Evolutionary conservation across 2,329 filamentous ascomycete species (phyloP).

Genomic region (Trichothecium sympodiale): DNA sequence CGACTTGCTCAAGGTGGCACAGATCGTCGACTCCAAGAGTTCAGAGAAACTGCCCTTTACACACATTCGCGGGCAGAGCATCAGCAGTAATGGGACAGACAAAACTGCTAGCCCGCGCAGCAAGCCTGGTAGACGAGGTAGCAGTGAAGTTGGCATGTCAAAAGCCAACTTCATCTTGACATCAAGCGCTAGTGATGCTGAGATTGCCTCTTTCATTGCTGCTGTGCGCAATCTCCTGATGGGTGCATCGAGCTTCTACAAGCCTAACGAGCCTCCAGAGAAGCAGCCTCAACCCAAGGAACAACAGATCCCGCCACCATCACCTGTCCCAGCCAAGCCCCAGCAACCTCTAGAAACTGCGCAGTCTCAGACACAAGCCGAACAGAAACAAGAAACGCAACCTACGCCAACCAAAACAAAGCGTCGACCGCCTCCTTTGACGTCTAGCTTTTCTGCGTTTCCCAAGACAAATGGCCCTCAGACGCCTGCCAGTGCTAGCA

Average conservation of each 20-base stretch:
- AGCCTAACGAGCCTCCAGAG: conserved; percentile 20
- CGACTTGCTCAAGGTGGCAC: conserved; percentile 46
- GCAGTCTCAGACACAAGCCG: too few species aligned
- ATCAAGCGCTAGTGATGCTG: conserved; percentile 39
- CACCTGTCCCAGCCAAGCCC: conserved; percentile 3
- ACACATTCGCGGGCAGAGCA: conserved; percentile 24
- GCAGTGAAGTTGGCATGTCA: conserved; percentile 25
- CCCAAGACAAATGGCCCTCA: conserved; percentile 13
- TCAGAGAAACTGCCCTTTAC: conserved; percentile 25
- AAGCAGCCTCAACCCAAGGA: too few species aligned
- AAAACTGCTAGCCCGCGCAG: neutral
- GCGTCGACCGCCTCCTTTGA: conserved; percentile 13
- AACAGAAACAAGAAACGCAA: conserved; percentile 3
- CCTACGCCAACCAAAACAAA: conserved; percentile 10
- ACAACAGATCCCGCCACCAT: too few species aligned
- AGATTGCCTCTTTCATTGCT: conserved; percentile 42
- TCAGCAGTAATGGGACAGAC: conserved; percentile 12
- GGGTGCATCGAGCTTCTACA: conserved; percentile 27
- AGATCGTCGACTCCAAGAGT: conserved; percentile 37
- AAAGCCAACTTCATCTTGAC: conserved; percentile 47
- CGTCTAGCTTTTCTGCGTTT: conserved; percentile 19
- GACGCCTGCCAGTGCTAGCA: conserved; percentile 10
- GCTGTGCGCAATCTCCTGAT: conserved; percentile 34
- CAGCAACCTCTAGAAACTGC: conserved; percentile 3
- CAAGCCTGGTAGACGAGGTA: conserved; percentile 1